These are phyloP conservation scores for Hanseniaspora opuntiae DNA, from an alignment of 805 yeast species.

Conservation along the genomic window DNA sequence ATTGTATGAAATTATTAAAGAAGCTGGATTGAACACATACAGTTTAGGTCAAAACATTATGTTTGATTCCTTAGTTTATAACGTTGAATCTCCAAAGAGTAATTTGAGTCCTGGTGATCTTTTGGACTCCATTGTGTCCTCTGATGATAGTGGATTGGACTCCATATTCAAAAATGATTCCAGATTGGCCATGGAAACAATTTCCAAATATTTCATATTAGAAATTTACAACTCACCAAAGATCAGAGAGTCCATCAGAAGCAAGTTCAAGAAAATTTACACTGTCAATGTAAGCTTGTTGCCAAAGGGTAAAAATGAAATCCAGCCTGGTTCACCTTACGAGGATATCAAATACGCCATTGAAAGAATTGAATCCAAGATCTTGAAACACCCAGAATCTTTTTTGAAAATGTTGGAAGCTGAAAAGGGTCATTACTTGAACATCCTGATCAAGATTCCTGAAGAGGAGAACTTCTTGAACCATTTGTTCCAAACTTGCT, in stretches of 20 bases:
- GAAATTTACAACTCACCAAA: conserved; percentile 71
- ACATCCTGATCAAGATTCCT: conserved; percentile 42
- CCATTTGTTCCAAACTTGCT: conserved; percentile 37
- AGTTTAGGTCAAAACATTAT: conserved; percentile 72
- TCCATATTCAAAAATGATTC: conserved; percentile 40
- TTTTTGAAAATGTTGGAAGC: conserved; percentile 86
- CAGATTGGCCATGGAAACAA: conserved; percentile 55
- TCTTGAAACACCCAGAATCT: conserved; percentile 62
- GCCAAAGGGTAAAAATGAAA: conserved; percentile 66
- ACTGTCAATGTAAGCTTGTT: conserved; percentile 63
- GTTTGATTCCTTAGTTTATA: conserved; percentile 52
- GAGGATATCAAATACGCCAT: conserved; percentile 85
- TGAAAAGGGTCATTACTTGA: conserved; percentile 61
- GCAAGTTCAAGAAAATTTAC: conserved; percentile 50
- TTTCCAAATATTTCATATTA: conserved; percentile 62
- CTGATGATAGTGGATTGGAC: conserved; percentile 20
- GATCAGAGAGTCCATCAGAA: conserved; percentile 56
- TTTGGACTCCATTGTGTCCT: conserved; percentile 27
- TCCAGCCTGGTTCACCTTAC: conserved; percentile 66
- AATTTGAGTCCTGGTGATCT: conserved; percentile 50
- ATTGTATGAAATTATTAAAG: conserved; percentile 50
- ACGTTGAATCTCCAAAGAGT: conserved; percentile 51
- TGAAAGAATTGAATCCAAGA: conserved; percentile 64
- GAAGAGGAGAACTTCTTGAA: conserved; percentile 30
- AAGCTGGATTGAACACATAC: conserved; percentile 65